phyloP scores from a whole-genome alignment of 2,329 filamentous ascomycete species.

The Phoma sp. region DNA sequence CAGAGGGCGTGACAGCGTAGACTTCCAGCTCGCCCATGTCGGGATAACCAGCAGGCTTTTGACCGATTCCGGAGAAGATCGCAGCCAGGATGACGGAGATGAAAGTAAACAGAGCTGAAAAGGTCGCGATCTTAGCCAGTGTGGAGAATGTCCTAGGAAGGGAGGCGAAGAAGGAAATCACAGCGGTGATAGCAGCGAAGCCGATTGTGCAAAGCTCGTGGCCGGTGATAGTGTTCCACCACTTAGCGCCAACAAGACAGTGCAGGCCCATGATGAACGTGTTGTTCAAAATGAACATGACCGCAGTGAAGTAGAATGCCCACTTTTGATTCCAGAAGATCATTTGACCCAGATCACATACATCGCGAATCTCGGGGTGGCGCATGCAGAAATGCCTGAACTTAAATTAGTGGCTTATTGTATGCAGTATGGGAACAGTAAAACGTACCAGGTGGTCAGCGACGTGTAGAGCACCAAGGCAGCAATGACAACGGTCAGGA shows the following conservation, averaged over 20 bases:
- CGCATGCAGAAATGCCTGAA: slow-evolving; percentile 85
- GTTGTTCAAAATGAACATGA: slow-evolving; percentile 95
- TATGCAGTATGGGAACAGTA: background rate
- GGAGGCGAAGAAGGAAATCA: slow-evolving; percentile 79
- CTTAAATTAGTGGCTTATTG: slow-evolving; percentile 13
- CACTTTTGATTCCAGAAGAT: slow-evolving; percentile 85
- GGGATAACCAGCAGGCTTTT: slow-evolving; percentile 71
- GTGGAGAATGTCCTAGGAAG: slow-evolving; percentile 85
- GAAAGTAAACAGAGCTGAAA: slow-evolving; percentile 87
- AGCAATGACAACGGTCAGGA: slow-evolving; percentile 81
- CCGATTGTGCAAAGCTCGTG: slow-evolving; percentile 77
- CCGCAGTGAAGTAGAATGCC: slow-evolving; percentile 71
- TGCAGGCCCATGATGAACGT: slow-evolving; percentile 88
- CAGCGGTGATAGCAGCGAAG: slow-evolving; percentile 75
- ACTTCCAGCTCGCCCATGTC: slow-evolving; percentile 68
- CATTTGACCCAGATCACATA: slow-evolving; percentile 95
- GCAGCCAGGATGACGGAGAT: slow-evolving; percentile 84
- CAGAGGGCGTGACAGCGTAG: slow-evolving; percentile 68
- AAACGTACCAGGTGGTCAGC: slow-evolving; percentile 64
- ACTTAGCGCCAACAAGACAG: slow-evolving; percentile 83
- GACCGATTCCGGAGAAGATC: slow-evolving; percentile 79
- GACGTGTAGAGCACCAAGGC: slow-evolving; percentile 83
- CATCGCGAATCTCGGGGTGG: slow-evolving; percentile 88
- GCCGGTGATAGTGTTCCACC: slow-evolving; percentile 85
- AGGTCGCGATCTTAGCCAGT: slow-evolving; percentile 78